These are phyloP conservation scores for Flammula alnicola DNA, from an alignment of 1,284 basidiomycete species.

Conservation along the genomic window DNA sequence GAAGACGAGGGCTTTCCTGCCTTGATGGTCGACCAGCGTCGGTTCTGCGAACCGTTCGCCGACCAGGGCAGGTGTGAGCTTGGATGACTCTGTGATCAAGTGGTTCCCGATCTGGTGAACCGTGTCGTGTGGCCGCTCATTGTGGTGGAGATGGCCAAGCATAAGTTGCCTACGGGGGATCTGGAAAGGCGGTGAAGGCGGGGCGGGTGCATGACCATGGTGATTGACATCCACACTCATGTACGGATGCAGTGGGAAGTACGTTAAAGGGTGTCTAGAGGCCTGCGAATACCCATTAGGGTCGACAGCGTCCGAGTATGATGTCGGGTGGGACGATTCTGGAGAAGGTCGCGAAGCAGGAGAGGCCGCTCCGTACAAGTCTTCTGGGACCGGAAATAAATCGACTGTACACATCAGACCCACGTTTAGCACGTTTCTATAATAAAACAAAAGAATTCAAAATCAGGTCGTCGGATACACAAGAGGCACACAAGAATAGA, in stretches of 20 bases:
- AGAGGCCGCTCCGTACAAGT: constrained; percentile 22
- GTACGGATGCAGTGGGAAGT: constrained; percentile 39
- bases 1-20: constrained; percentile 36
- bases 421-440: constrained; percentile 51
- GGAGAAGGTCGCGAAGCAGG: constrained; percentile 19
- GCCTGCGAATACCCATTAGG: not conserved
- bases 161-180: constrained; percentile 39
- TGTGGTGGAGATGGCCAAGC: constrained; percentile 30
- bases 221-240: constrained; percentile 28
- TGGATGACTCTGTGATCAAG: constrained; percentile 38
- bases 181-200: constrained; percentile 29
- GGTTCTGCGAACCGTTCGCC: constrained; percentile 40
- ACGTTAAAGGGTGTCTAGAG: constrained; percentile 28
- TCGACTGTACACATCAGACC: constrained; percentile 68
- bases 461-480: not conserved
- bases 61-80: constrained; percentile 39
- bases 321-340: constrained; percentile 16
- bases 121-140: constrained; percentile 33
- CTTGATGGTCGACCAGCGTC: constrained; percentile 34
- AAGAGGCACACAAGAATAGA: not conserved
- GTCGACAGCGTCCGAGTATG: constrained; percentile 15
- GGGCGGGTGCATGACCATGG: not conserved
- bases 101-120: constrained; percentile 34
- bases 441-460: constrained; percentile 7
- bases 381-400: constrained; percentile 56